These are phyloP conservation scores for Gastrolobium villosum DNA, from an alignment of 306 rosid species.

Conservation along the genomic window DNA sequence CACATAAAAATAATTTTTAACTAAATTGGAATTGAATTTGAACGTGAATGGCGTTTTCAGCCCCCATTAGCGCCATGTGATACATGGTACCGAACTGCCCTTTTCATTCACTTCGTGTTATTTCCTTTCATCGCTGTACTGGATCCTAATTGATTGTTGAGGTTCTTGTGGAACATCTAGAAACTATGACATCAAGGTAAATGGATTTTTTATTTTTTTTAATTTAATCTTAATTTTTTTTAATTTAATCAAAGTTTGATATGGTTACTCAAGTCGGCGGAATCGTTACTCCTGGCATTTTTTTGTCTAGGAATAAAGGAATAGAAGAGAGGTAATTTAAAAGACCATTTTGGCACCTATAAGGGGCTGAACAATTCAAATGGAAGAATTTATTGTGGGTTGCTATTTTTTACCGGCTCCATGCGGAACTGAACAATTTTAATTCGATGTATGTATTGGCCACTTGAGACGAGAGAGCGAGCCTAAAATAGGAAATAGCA, in stretches of 20 bases:
- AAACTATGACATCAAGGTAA: neutral
- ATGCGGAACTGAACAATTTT: neutral
- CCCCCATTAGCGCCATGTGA: constrained; percentile 32
- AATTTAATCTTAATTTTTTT: neutral
- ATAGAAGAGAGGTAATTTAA: constrained; percentile 4
- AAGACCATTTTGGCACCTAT: neutral
- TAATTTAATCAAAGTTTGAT: constrained; percentile 2
- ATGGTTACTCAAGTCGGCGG: neutral
- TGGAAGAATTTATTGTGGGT: constrained; percentile 3
- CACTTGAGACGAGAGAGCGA: constrained; percentile 1
- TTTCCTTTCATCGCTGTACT: constrained; percentile 3
- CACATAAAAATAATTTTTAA: constrained; percentile 12
- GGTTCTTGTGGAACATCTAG: neutral
- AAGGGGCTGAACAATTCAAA: neutral
- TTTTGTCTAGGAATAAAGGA: constrained; percentile 8
- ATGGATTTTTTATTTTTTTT: neutral
- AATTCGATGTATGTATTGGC: constrained; percentile 40
- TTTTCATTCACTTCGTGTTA: constrained; percentile 29
- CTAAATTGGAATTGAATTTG: constrained; percentile 18
- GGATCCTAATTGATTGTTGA: constrained; percentile 3
- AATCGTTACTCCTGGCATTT: neutral
- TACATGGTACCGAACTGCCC: constrained; percentile 32
- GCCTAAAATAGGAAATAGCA: constrained; percentile 18
- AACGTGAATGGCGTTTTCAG: constrained; percentile 35
- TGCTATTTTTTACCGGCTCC: constrained; percentile 30